Conservation (phyloP, 306 rosid species). For the Vicia faba region DNA sequence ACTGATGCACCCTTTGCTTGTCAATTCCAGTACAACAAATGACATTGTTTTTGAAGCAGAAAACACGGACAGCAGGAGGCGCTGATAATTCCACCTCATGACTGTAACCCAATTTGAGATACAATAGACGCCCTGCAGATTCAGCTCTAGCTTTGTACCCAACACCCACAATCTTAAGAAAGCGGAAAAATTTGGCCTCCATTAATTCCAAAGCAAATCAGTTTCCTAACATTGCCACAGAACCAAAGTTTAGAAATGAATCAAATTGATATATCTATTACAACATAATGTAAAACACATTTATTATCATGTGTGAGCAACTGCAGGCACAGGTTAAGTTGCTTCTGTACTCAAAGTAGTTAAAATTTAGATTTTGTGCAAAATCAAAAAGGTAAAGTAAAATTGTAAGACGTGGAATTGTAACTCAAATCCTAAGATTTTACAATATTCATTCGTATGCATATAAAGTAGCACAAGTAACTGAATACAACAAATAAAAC, state of each 20-base stretch:
- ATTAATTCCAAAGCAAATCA: conserved; percentile 37
- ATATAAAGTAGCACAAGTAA: too few relatives aligned
- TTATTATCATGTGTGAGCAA: too few relatives aligned
- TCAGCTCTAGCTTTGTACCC: conserved; percentile 93
- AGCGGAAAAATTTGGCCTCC: conserved; percentile 78
- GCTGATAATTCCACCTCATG: conserved; percentile 81
- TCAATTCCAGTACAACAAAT: conserved; percentile 90
- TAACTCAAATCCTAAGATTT: too few relatives aligned
- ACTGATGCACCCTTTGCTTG: conserved; percentile 83
- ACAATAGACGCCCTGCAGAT: conserved; percentile 70
- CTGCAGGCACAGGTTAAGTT: too few relatives aligned
- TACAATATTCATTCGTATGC: too few relatives aligned
- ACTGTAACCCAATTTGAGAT: conserved; percentile 82
- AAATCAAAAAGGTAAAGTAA: too few relatives aligned
- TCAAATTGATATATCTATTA: background rate
- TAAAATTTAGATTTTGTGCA: too few relatives aligned
- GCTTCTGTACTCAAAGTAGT: too few relatives aligned
- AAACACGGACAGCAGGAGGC: conserved; percentile 82
- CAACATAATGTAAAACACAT: background rate
- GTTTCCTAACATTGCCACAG: conserved; percentile 27
- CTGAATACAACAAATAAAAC: too few relatives aligned
- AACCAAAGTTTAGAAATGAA: background rate
- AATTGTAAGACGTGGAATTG: too few relatives aligned
- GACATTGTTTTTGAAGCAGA: conserved; percentile 90
- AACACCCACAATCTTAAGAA: conserved; percentile 85